A percentile compares a stretch with the other conserved stretches of the same genome.
Conservation (phyloP, 2,329 filamentous ascomycete genomes). For the Claviceps humidiphila region DNA sequence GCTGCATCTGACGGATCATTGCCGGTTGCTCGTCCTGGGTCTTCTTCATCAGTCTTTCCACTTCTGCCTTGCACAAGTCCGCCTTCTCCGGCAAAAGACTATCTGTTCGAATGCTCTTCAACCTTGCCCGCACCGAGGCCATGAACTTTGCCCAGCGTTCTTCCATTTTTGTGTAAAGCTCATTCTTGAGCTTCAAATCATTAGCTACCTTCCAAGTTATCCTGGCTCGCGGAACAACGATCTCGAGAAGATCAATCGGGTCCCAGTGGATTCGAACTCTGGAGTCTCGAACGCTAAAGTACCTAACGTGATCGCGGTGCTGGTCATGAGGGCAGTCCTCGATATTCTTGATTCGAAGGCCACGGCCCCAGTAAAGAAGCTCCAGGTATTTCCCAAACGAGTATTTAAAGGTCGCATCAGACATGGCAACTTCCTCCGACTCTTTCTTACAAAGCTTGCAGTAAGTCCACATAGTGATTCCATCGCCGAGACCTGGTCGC, state of each 20-base stretch:
- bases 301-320: slow-evolving; percentile 81
- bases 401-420: slow-evolving; percentile 90
- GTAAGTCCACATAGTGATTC: slow-evolving; percentile 94
- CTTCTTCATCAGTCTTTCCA: slow-evolving; percentile 64
- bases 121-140: slow-evolving; percentile 65
- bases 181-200: slow-evolving; percentile 84
- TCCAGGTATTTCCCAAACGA: slow-evolving; percentile 98
- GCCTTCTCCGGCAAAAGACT: slow-evolving; percentile 79
- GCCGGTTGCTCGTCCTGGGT: slow-evolving; percentile 71
- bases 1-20: slow-evolving; percentile 66
- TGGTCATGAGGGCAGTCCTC: slow-evolving; percentile 77
- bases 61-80: slow-evolving; percentile 67
- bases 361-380: slow-evolving; percentile 86
- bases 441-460: slow-evolving; percentile 88
- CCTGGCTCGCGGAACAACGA: slow-evolving; percentile 77
- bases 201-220: slow-evolving; percentile 98
- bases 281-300: slow-evolving; percentile 79
- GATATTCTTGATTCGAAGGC: slow-evolving; percentile 59
- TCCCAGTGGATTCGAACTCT: slow-evolving; percentile 87
- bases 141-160: slow-evolving; percentile 79
- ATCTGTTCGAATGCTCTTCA: slow-evolving; percentile 82
- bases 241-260: slow-evolving; percentile 81
- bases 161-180: slow-evolving; percentile 70
- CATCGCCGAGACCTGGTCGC: slow-evolving; percentile 34
- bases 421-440: slow-evolving; percentile 83